Percentiles rank a stretch among this genome's conserved stretches.
Evolutionary conservation across 1,284 basidiomycete genomes (phyloP).

Genomic region (Mycena sp.): DNA sequence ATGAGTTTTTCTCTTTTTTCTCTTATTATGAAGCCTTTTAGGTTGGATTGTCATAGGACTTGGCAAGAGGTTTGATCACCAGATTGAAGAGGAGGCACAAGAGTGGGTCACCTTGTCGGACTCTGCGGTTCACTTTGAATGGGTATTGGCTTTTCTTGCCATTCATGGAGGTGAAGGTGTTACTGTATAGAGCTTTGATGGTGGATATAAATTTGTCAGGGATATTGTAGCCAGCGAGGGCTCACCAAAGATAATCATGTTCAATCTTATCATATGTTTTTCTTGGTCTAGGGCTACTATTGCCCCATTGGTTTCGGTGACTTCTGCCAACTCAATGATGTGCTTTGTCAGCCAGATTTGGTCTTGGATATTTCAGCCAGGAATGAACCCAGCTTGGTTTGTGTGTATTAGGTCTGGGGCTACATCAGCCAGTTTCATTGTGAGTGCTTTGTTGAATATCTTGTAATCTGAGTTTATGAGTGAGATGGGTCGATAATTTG

Average conservation of each 20-base stretch:
- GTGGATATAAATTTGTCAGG: conserved; percentile 26
- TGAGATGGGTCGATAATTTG: conserved; percentile 19
- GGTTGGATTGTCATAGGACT: not conserved
- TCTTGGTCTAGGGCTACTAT: conserved; percentile 10
- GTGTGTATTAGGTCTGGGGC: conserved; percentile 18
- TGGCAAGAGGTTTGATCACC: not conserved
- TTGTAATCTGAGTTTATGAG: conserved; percentile 28
- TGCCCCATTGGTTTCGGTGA: conserved; percentile 24
- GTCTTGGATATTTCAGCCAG: conserved; percentile 13
- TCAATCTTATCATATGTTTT: conserved; percentile 9
- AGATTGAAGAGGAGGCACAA: conserved; percentile 13
- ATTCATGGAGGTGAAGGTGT: not conserved
- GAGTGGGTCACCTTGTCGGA: conserved; percentile 13
- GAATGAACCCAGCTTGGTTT: conserved; percentile 34
- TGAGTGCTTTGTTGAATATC: conserved; percentile 18
- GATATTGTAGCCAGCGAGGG: conserved; percentile 14
- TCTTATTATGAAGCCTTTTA: not conserved
- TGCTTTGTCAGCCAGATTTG: conserved; percentile 28
- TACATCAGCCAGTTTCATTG: conserved; percentile 9
- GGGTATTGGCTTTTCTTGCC: not conserved
- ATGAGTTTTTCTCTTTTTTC: not conserved
- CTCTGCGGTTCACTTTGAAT: conserved; percentile 2
- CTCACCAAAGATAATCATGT: conserved; percentile 30
- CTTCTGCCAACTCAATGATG: conserved; percentile 30
- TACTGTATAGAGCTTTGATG: conserved; percentile 31